Base-by-base conservation (phyloP, 1,284 basidiomycete species). In the Calocybe gambosa region DNA sequence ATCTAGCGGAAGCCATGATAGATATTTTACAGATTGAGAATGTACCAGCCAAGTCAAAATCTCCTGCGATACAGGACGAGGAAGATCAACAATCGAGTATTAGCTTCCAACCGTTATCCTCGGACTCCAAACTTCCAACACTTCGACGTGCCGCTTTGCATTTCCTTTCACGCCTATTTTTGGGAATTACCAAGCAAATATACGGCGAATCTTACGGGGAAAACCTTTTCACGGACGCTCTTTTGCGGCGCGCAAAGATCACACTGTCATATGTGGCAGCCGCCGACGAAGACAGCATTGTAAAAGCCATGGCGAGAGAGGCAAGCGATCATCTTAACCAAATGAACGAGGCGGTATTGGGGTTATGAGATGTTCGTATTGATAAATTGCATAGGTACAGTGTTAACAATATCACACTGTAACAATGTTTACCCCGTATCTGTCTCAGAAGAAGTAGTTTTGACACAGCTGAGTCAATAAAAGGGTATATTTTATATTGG, bases 111-210 rank as follows among this genome's bases (percentile, higher is more conserved):
- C 84, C 80, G 10, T 77, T 73, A 8, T 73, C 71, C 1, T 67
- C 67, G 6, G 71, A 84, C 58, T 57, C 83, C 0, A 89, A 83
- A 58, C 76, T 89, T 38, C 88, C 93, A 0, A 77, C 89, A 0
- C 69, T 95, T 5, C 78, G 92, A 25, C 81, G 93, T 28, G 83
- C 89, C 1, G 90, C 89, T 0, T 61, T 94, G 26, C 82, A 91
- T 55, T 85, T 94, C 61, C 70, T 94, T 29, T 73, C 80, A 1
- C 62, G 83, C 16, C 68, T 92, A 29, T 62, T 89, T 18, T 71
- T 74, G 15, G 73, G 79, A 38, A 71, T 71, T 25, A 79, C 68
- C 0, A 62, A 62, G 20, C 69, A 74, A 16, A 58, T 72, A 4
- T 76, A 82, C 49, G 73, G 78, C 10, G 63, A 65, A 2, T 58